These are phyloP conservation scores for Botrytis fragariae DNA, from an alignment of 2,329 filamentous ascomycete species.

Conservation along the genomic window DNA sequence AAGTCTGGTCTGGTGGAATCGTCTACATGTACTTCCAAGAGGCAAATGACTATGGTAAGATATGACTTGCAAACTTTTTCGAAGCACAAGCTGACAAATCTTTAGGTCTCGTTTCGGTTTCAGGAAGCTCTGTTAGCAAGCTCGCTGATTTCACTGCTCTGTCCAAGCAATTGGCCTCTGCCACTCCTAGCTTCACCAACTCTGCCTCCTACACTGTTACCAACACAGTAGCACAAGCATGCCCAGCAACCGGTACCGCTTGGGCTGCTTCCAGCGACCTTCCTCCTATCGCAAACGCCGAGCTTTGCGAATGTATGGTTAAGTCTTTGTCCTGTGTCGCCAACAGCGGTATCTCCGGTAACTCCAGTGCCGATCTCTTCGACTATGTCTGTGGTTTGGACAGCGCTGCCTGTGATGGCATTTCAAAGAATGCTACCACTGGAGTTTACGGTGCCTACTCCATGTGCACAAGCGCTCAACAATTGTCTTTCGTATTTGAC, in stretches of 20 bases:
- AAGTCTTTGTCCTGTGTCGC: conserved; percentile 69
- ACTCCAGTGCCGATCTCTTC: conserved; percentile 69
- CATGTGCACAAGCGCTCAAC: conserved; percentile 69
- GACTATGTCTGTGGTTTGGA: conserved; percentile 64
- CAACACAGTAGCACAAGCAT: conserved; percentile 65
- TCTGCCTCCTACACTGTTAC: conserved; percentile 68
- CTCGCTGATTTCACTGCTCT: conserved; percentile 74
- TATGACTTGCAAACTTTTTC: neutral
- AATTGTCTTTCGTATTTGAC: conserved; percentile 73
- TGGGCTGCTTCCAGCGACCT: conserved; percentile 74
- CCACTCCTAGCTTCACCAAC: conserved; percentile 63
- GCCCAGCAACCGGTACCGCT: conserved; percentile 61
- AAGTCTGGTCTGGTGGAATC: conserved; percentile 91
- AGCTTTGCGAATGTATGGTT: conserved; percentile 85
- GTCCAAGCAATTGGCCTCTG: conserved; percentile 65
- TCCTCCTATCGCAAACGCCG: conserved; percentile 75
- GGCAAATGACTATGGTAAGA: conserved; percentile 76
- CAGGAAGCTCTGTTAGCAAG: conserved; percentile 59
- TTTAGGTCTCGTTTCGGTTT: conserved; percentile 63
- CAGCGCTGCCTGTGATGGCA: conserved; percentile 60
- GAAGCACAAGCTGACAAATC: conserved; percentile 33
- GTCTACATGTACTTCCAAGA: conserved; percentile 99
- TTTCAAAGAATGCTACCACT: conserved; percentile 62
- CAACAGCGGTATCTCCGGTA: conserved; percentile 52
- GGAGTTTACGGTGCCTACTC: conserved; percentile 74